Conservation (phyloP, 768 basidiomycete genomes). For the Calvatia gigantea region DNA sequence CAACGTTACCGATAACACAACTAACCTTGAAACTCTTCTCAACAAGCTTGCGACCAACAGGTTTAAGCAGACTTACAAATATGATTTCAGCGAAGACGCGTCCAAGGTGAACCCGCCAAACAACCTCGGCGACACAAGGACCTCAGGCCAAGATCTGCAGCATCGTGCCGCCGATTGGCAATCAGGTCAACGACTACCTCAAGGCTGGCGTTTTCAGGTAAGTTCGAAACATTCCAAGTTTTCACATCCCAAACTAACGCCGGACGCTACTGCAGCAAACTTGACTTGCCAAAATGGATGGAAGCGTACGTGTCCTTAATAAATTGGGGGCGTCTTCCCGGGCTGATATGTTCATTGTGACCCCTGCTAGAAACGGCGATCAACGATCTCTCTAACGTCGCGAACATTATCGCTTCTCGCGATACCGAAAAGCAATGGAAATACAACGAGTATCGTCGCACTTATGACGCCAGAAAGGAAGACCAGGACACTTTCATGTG, state of each 20-base stretch:
- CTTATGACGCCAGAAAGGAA: background rate
- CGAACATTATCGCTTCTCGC: background rate
- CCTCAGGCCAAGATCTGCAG: background rate
- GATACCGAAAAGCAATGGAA: background rate
- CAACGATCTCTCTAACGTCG: background rate
- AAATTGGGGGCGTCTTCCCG: background rate
- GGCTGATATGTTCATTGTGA: background rate
- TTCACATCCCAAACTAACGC: background rate
- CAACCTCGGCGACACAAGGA: background rate
- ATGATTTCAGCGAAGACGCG: background rate
- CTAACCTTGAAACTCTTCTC: background rate
- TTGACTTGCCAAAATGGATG: background rate
- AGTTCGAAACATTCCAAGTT: background rate
- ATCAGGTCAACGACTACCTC: background rate
- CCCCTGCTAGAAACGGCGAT: background rate
- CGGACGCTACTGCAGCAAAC: background rate
- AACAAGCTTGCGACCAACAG: background rate
- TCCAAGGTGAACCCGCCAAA: background rate
- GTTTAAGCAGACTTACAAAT: background rate
- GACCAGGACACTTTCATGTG: background rate
- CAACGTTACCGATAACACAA: background rate
- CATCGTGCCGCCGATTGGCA: background rate
- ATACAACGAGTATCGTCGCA: background rate
- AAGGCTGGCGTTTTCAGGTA: background rate
- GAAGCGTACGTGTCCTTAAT: background rate